phyloP scores from a whole-genome alignment of 495 filamentous ascomycete genomes.

The Usnea hakonensis region DNA sequence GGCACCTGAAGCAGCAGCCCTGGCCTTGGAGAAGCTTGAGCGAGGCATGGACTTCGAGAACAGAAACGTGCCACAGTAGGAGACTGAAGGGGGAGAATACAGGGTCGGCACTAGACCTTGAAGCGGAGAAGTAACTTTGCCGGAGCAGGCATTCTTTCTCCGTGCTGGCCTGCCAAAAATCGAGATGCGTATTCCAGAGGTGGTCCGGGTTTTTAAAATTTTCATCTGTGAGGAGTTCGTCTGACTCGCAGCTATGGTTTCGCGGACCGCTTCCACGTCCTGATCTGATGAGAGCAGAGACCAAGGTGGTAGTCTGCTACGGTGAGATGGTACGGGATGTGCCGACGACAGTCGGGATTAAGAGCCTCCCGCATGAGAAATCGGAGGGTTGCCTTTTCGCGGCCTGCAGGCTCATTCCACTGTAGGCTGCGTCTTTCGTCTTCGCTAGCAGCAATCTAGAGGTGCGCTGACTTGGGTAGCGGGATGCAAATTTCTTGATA shows the following conservation, averaged over 20 bases:
- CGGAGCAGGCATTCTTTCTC: conserved; percentile 18
- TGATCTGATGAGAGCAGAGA: conserved; percentile 26
- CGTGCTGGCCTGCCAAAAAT: conserved; percentile 21
- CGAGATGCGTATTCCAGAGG: conserved; percentile 19
- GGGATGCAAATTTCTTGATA: conserved; percentile 32
- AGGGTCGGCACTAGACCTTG: conserved; percentile 4
- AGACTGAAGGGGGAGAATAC: conserved; percentile 21
- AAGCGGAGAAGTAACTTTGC: conserved; percentile 14
- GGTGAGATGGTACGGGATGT: conserved; percentile 25
- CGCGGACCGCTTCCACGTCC: conserved; percentile 27
- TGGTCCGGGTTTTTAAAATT: conserved; percentile 7
- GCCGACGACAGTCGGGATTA: conserved; percentile 5
- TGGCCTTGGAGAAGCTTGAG: conserved; percentile 23
- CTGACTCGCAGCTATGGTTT: conserved; percentile 28
- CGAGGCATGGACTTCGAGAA: conserved; percentile 27
- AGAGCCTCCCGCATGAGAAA: conserved; percentile 29
- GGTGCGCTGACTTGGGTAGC: conserved; percentile 24
- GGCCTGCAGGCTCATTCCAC: conserved; percentile 30
- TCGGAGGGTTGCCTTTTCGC: conserved; percentile 29
- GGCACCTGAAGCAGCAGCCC: conserved; percentile 23
- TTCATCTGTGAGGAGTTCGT: conserved; percentile 26
- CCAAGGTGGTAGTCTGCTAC: conserved; percentile 30
- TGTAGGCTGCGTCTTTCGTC: conserved; percentile 29
- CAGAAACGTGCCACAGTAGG: conserved; percentile 26
- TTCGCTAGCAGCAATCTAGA: conserved; percentile 27